Percentiles rank a stretch among this genome's conserved stretches.
phyloP scores from a whole-genome alignment of 2,329 filamentous ascomycete genomes.

The Ramularia endophylla region DNA sequence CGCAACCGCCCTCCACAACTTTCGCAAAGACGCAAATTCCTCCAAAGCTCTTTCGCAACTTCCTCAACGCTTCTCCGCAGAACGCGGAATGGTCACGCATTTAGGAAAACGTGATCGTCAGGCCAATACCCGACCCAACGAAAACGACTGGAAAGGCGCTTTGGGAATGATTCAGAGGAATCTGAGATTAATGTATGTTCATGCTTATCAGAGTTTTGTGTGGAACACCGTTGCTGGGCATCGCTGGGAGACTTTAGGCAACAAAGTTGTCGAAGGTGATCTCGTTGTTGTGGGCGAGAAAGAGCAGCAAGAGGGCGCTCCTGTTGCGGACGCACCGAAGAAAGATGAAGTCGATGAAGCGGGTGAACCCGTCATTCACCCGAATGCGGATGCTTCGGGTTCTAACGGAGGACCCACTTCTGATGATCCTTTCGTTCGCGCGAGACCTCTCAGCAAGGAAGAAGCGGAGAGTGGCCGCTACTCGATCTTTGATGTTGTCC shows the following conservation, averaged over 20 bases:
- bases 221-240: constrained; percentile 85
- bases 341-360: constrained; percentile 49
- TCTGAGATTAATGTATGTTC: constrained; percentile 87
- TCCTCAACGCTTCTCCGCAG: constrained; percentile 76
- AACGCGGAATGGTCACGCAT: constrained; percentile 71
- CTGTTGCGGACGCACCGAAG: constrained; percentile 29
- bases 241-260: constrained; percentile 71
- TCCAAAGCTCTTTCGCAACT: constrained; percentile 59
- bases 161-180: constrained; percentile 73
- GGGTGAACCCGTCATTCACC: constrained; percentile 61
- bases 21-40: constrained; percentile 49
- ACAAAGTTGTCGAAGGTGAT: constrained; percentile 74
- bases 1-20: constrained; percentile 71
- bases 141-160: constrained; percentile 72
- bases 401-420: constrained; percentile 6
- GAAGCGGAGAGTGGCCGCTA: constrained; percentile 73
- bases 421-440: constrained; percentile 59
- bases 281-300: constrained; percentile 65
- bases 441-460: constrained; percentile 66
- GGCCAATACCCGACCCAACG: constrained; percentile 42
- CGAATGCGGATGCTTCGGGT: constrained; percentile 31
- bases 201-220: constrained; percentile 90
- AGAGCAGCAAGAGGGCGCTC: constrained; percentile 37
- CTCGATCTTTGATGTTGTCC: constrained; percentile 78
- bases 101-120: constrained; percentile 47